A percentile compares a stretch with the other conserved stretches of the same genome.
Evolutionary conservation across 805 yeast species (phyloP).

Genomic region (Ogataea glucozyma): DNA sequence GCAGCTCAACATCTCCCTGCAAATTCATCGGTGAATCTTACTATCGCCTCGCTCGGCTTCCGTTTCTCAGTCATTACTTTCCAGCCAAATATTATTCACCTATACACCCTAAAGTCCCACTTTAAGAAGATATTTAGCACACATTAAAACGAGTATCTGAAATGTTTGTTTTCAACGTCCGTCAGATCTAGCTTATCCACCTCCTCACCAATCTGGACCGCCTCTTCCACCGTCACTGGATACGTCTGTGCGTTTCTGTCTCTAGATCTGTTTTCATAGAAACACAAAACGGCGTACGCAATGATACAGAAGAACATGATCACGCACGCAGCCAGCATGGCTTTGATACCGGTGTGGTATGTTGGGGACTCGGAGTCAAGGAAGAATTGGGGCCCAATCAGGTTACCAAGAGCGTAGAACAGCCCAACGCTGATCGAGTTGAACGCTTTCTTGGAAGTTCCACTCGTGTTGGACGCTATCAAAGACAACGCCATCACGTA

Average conservation of each 20-base stretch:
- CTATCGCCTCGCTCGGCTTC: too few relatives aligned
- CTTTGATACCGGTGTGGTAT: conserved; percentile 58
- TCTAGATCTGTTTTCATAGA: conserved; percentile 49
- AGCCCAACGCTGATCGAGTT: conserved; percentile 38
- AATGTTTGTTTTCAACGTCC: conserved; percentile 56
- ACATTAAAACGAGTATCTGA: conserved; percentile 45
- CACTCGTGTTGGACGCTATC: conserved; percentile 50
- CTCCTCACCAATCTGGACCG: conserved; percentile 19
- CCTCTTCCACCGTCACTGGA: conserved; percentile 14
- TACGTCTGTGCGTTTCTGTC: conserved; percentile 34
- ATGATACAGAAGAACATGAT: conserved; percentile 24
- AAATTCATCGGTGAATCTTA: too few relatives aligned
- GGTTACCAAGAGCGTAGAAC: conserved; percentile 57
- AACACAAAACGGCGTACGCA: conserved; percentile 21
- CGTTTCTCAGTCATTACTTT: too few relatives aligned
- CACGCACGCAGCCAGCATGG: conserved; percentile 32
- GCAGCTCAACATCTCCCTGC: too few relatives aligned
- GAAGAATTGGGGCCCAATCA: conserved; percentile 67
- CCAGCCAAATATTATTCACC: background rate
- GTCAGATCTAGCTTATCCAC: conserved; percentile 46
- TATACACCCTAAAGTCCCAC: background rate
- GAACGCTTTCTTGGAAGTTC: conserved; percentile 60
- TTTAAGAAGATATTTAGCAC: background rate
- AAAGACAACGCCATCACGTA: conserved; percentile 25
- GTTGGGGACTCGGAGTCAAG: conserved; percentile 50